Percentiles rank a stretch among this genome's conserved stretches.
Conservation (phyloP, 768 basidiomycete genomes). For the Boletus pseudopeckii region DNA sequence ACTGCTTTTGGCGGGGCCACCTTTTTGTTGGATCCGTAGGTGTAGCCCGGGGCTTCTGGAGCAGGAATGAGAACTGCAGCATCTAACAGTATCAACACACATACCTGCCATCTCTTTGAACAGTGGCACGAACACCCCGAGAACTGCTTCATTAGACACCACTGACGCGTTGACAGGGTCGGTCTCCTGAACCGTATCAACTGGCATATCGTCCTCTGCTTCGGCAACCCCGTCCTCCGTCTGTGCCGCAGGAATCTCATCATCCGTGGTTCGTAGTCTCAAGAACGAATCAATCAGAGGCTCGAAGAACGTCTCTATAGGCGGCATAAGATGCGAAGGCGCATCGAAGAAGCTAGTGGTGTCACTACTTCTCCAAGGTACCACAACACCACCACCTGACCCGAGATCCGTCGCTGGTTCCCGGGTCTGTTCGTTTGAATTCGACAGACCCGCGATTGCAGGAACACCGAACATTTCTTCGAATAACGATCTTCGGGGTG, state of each 20-base stretch:
- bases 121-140: slow-evolving; percentile 55
- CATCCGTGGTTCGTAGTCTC: slow-evolving; percentile 26
- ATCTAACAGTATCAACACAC: slow-evolving; percentile 5
- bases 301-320: slow-evolving; percentile 69
- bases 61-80: slow-evolving; percentile 2
- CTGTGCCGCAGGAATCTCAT: slow-evolving; percentile 9
- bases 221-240: slow-evolving; percentile 29
- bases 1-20: slow-evolving; percentile 8
- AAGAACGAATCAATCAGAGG: slow-evolving; percentile 53
- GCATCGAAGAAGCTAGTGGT: slow-evolving; percentile 54
- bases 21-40: slow-evolving; percentile 14
- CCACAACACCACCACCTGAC: slow-evolving; percentile 15
- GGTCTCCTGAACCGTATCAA: slow-evolving; percentile 28
- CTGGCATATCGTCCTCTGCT: slow-evolving; percentile 44
- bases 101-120: slow-evolving; percentile 55
- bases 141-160: slow-evolving; percentile 51
- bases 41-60: slow-evolving; percentile 25
- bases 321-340: slow-evolving; percentile 75
- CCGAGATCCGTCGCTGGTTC: slow-evolving; percentile 8
- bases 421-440: slow-evolving; percentile 19
- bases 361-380: slow-evolving; percentile 41
- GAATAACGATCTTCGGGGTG: slow-evolving; percentile 61
- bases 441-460: slow-evolving; percentile 45
- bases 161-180: slow-evolving; percentile 23
- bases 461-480: slow-evolving; percentile 89